These are phyloP conservation scores for Earliella scabrosa DNA, from an alignment of 1,284 basidiomycete species.

Conservation along the genomic window DNA sequence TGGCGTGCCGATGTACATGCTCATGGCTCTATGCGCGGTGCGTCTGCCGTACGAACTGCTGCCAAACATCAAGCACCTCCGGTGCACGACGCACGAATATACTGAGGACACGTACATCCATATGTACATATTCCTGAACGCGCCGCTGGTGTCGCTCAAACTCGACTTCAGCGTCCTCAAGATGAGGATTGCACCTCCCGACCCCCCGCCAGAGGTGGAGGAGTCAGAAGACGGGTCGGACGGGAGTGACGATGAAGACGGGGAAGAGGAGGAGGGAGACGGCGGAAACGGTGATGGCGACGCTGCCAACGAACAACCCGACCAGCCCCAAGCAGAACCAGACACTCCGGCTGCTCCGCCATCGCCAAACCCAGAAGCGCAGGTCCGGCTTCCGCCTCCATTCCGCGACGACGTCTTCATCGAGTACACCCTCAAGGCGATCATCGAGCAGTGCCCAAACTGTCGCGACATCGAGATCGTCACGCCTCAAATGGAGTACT, in stretches of 20 bases:
- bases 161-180: slow-evolving; percentile 7
- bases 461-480: slow-evolving; percentile 6
- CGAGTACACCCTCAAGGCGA: slow-evolving; percentile 10
- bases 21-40: slow-evolving; percentile 3
- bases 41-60: slow-evolving; percentile 14
- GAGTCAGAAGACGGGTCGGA: neutral
- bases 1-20: slow-evolving; percentile 1
- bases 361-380: neutral
- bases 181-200: neutral
- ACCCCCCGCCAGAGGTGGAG: neutral
- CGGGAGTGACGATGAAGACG: neutral
- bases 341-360: neutral
- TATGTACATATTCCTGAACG: slow-evolving; percentile 15
- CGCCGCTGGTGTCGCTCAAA: slow-evolving; percentile 7
- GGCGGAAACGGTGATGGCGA: neutral
- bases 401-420: slow-evolving; percentile 10
- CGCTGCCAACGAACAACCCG: neutral
- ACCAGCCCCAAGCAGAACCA: neutral
- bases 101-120: neutral
- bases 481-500: slow-evolving; percentile 1
- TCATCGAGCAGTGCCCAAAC: slow-evolving; percentile 11
- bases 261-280: neutral
- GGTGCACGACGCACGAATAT: slow-evolving; percentile 14
- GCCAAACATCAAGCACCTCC: slow-evolving; percentile 8
- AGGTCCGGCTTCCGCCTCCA: neutral